These are phyloP conservation scores for Quercus mongolica DNA, from an alignment of 306 rosid species.

Conservation along the genomic window DNA sequence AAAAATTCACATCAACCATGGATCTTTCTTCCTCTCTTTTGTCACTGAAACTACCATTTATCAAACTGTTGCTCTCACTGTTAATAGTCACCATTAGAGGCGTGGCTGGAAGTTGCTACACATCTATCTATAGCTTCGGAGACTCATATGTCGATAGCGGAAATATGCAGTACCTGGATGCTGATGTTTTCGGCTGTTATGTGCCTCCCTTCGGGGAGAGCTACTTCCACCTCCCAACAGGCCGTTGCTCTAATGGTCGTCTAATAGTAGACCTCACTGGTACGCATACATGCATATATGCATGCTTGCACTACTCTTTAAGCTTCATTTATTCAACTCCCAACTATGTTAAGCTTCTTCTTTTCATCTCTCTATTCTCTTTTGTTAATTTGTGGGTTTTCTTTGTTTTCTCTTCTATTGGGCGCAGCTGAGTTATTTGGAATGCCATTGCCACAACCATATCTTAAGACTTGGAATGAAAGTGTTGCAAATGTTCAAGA, in stretches of 20 bases:
- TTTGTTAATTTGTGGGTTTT: no score
- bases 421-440: slow-evolving; percentile 45
- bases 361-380: neutral
- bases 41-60: neutral
- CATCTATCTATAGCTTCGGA: slow-evolving; percentile 62
- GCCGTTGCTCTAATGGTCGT: slow-evolving; percentile 35
- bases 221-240: slow-evolving; percentile 28
- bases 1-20: no score
- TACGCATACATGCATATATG: neutral
- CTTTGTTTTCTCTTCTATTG: neutral
- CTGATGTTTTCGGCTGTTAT: neutral
- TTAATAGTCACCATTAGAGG: neutral
- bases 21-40: neutral
- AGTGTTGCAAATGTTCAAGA: neutral
- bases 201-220: slow-evolving; percentile 28
- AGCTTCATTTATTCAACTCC: neutral
- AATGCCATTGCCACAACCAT: slow-evolving; percentile 41
- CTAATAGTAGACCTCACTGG: slow-evolving; percentile 24
- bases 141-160: slow-evolving; percentile 61
- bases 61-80: neutral
- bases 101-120: slow-evolving; percentile 2
- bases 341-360: no score
- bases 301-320: no score
- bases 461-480: slow-evolving; percentile 21
- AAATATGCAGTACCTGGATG: slow-evolving; percentile 23